Evolutionary conservation across 2,329 filamentous ascomycete species (phyloP).

Genomic region (Tolypocladium album): DNA sequence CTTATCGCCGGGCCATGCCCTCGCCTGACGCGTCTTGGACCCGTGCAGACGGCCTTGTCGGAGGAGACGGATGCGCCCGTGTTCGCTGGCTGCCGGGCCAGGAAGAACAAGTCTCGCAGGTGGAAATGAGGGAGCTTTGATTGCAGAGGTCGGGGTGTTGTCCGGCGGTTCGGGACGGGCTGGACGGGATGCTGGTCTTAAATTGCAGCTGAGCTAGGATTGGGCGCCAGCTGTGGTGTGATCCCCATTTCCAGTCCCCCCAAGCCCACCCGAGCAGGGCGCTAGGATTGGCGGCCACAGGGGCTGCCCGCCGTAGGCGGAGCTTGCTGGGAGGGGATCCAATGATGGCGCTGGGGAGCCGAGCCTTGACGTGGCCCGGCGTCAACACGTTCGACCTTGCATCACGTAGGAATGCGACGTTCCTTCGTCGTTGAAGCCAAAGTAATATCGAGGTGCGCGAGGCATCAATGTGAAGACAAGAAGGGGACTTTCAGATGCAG

Average conservation of each 20-base stretch:
- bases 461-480: too few relatives aligned
- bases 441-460: background rate
- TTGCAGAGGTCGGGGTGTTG: background rate
- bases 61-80: background rate
- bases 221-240: background rate
- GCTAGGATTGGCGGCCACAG: background rate
- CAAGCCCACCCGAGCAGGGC: background rate
- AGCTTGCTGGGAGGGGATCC: background rate
- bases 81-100: background rate
- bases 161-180: background rate
- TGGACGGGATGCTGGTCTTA: background rate
- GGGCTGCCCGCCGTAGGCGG: background rate
- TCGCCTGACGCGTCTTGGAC: background rate
- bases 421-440: background rate
- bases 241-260: background rate
- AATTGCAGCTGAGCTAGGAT: slow-evolving; percentile 1
- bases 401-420: background rate
- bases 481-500: background rate
- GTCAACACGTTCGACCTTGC: background rate
- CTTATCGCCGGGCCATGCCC: slow-evolving; percentile 8
- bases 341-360: background rate
- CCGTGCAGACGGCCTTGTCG: background rate
- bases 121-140: background rate
- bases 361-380: background rate
- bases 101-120: background rate